Conservation (phyloP, 495 filamentous ascomycete species). For the Apodospora peruviana region DNA sequence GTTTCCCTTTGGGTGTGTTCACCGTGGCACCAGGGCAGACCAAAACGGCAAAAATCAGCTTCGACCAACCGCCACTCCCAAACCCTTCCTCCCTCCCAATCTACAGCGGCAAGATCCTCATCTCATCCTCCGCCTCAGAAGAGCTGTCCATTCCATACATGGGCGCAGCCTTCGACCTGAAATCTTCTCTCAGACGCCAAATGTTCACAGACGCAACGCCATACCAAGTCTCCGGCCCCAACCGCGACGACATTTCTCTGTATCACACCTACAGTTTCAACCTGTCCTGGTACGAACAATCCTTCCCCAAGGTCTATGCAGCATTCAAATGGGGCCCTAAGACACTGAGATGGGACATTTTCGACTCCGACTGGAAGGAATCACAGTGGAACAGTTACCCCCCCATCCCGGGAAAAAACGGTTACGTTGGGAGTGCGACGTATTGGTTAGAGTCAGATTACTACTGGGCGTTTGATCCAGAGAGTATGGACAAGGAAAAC, state of each 20-base stretch:
- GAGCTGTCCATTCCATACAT: conserved; percentile 27
- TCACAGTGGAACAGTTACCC: conserved; percentile 28
- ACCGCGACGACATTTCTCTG: conserved; percentile 10
- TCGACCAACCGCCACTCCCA: conserved; percentile 17
- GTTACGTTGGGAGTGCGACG: conserved; percentile 29
- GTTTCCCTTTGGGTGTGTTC: conserved; percentile 5
- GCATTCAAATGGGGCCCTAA: conserved; percentile 24
- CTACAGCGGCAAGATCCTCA: conserved; percentile 32
- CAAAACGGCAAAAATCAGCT: conserved; percentile 20
- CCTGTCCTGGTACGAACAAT: conserved; percentile 8
- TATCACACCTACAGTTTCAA: conserved; percentile 26
- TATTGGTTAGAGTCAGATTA: conserved; percentile 11
- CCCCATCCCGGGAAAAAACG: conserved; percentile 25
- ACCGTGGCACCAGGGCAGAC: conserved; percentile 17
- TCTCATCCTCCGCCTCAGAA: conserved; percentile 26
- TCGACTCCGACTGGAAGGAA: conserved; percentile 19
- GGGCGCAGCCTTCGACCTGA: conserved; percentile 13
- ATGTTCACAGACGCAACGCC: conserved; percentile 8
- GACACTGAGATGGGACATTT: conserved; percentile 27
- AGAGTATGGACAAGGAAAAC: conserved; percentile 13
- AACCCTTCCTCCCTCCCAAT: conserved; percentile 21
- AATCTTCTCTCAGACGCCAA: conserved; percentile 2
- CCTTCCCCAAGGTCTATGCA: conserved; percentile 19
- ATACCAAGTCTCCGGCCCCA: conserved; percentile 9
- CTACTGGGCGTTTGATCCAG: conserved; percentile 14